Base-by-base conservation (phyloP, 139 green algal genomes). In the Asterochloris erici region DNA sequence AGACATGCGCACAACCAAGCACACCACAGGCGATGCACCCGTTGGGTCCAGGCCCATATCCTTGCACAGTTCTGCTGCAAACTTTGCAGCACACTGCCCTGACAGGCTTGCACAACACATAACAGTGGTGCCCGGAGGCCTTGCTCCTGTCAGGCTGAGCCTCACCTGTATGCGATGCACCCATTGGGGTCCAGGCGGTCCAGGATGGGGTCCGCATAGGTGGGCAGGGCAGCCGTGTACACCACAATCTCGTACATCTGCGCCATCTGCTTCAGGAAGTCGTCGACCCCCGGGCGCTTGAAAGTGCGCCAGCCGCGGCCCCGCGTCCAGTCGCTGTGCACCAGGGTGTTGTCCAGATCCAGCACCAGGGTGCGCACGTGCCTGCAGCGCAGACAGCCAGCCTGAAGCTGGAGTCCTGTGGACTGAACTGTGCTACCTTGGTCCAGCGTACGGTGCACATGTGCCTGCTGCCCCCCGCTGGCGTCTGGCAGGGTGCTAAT, bases 181-280 rank as follows among this genome's bases (percentile, higher is more conserved):
- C 93, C 80, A 68, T 93, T 83, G 12, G 94, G 93, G 83, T 99
- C 97, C 19, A 99, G 88, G 63, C 95, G 90, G 85, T 98, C 96
- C 85, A 98, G 88, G 74, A 98, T 95, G 28, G 95, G 95, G 84
- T 98, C 95, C 0, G 92, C 93, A 82, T 98, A 98, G 4, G 94
- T 93, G 78, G 85, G 85, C 24, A 94, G 87, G 85, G 96, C 90
- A 80, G 95, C 89, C 0, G 95, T 98, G 91, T 97, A 99, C 6
- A 99, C 85, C 60, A 99, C 97, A 24, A 99, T 84, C 88, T 99
- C 96, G 84, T 95, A 99, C 85, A 95, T 97, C 66, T 95, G 91
- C 4, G 89, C 88, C 91, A 99, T 92, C 47, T 93, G 85, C 66
- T 92, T 74, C 66, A 99, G 84, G 77, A 99, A 99, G 12, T 96